phyloP scores from a whole-genome alignment of 2,329 filamentous ascomycete species.

The Penicillium fuscoglaucum region DNA sequence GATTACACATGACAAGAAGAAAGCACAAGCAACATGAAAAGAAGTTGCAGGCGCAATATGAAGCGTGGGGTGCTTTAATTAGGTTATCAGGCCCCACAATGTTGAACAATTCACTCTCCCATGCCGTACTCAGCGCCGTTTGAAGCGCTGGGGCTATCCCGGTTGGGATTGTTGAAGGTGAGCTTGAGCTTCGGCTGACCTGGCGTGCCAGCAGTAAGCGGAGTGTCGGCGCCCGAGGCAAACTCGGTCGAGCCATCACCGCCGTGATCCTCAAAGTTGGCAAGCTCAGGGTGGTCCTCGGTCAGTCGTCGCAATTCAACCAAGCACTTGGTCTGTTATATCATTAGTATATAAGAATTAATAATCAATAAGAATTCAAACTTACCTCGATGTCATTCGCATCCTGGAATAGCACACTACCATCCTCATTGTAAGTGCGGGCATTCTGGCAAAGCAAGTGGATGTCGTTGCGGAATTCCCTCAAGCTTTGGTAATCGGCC shows the following conservation, averaged over 20 bases:
- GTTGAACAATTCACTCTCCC: constrained; percentile 30
- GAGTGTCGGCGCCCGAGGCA: constrained; percentile 57
- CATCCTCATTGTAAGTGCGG: constrained; percentile 94
- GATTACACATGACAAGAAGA: constrained; percentile 15
- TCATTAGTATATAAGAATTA: not conserved
- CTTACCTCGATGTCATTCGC: constrained; percentile 89
- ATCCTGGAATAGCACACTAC: constrained; percentile 86
- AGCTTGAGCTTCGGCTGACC: constrained; percentile 69
- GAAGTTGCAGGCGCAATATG: constrained; percentile 2
- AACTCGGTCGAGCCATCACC: constrained; percentile 55
- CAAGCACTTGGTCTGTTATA: constrained; percentile 49
- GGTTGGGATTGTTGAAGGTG: constrained; percentile 52
- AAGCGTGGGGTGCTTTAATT: not conserved
- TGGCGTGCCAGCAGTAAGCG: constrained; percentile 58
- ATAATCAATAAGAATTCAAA: constrained; percentile 14
- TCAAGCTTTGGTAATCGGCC: constrained; percentile 81
- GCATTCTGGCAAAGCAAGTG: constrained; percentile 85
- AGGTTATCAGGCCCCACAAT: not conserved
- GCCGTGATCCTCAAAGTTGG: constrained; percentile 55
- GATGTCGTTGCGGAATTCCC: constrained; percentile 80
- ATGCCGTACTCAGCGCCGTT: constrained; percentile 37
- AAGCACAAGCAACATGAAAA: constrained; percentile 5
- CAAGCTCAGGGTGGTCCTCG: constrained; percentile 56
- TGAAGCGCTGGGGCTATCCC: constrained; percentile 34
- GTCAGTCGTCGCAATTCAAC: constrained; percentile 57